Evolutionary conservation across 306 rosid species (phyloP).

Genomic region (Macrotyloma uniflorum): DNA sequence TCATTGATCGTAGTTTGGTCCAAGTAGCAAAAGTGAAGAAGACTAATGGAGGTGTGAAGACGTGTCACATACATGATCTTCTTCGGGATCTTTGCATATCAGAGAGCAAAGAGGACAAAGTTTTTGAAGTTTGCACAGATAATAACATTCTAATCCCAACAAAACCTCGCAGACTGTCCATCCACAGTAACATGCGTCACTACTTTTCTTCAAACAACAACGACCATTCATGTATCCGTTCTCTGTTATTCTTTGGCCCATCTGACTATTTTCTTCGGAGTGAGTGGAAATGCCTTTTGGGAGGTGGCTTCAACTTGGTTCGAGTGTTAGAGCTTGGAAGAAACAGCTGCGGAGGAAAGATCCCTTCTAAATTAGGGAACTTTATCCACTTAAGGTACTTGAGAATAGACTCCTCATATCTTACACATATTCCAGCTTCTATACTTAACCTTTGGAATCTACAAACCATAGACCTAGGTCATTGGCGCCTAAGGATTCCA

Average conservation of each 20-base stretch:
- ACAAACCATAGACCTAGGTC: neutral
- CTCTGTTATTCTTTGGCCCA: constrained; percentile 18
- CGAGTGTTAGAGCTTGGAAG: constrained; percentile 23
- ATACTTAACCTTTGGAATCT: constrained; percentile 22
- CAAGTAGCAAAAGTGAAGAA: neutral
- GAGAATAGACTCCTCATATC: neutral
- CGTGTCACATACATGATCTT: constrained; percentile 38
- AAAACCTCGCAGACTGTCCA: constrained; percentile 34
- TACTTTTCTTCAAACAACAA: constrained; percentile 24
- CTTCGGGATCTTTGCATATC: constrained; percentile 30
- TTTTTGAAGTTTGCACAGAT: constrained; percentile 16
- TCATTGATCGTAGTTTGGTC: constrained; percentile 37
- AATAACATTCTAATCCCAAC: neutral
- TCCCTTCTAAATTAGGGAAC: constrained; percentile 7
- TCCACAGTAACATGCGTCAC: neutral
- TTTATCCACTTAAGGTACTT: constrained; percentile 39
- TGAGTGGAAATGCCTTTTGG: neutral
- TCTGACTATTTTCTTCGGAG: rapidly evolving
- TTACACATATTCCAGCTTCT: constrained; percentile 19
- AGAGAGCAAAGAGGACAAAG: constrained; percentile 26
- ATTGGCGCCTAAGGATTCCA: neutral
- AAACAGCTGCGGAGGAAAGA: neutral
- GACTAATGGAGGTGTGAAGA: neutral
- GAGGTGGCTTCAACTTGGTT: constrained; percentile 26
- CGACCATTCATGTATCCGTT: constrained; percentile 32